Evolutionary conservation across 306 rosid genomes (phyloP).

Genomic region (Lablab purpureus): DNA sequence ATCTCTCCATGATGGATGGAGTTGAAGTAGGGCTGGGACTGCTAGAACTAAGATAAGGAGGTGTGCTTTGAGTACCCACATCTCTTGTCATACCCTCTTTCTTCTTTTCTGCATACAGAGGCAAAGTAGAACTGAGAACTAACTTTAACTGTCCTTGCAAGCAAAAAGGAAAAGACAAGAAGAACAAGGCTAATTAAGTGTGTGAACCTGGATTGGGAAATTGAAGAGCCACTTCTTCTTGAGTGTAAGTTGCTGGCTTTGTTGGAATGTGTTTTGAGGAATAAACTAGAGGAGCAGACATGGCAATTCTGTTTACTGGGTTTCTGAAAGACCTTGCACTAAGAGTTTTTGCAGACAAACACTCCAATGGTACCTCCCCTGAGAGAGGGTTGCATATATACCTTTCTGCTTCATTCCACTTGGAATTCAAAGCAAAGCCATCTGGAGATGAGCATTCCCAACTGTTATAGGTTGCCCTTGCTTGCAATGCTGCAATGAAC

Average conservation of each 20-base stretch:
- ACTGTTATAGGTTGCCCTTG: constrained; percentile 63
- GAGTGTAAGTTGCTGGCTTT: constrained; percentile 54
- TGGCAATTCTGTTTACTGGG: constrained; percentile 68
- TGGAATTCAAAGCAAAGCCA: constrained; percentile 87
- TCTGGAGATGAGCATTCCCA: constrained; percentile 91
- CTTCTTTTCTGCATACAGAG: constrained; percentile 60
- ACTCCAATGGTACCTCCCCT: constrained; percentile 93
- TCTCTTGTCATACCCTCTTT: constrained; percentile 76
- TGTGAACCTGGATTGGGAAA: constrained; percentile 71
- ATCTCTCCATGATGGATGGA: constrained; percentile 76
- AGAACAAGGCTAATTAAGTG: constrained; percentile 1
- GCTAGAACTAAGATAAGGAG: constrained; percentile 70
- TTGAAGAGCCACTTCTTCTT: constrained; percentile 55
- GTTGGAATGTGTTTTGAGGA: constrained; percentile 63
- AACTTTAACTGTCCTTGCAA: neutral
- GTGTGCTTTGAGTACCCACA: constrained; percentile 92
- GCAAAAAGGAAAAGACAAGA: neutral
- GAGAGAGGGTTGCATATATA: constrained; percentile 95
- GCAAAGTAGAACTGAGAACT: neutral
- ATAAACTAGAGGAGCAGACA: constrained; percentile 83
- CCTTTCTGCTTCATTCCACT: constrained; percentile 98
- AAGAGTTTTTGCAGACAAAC: constrained; percentile 92
- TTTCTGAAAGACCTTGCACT: constrained; percentile 88
- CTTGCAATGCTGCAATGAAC: constrained; percentile 80
- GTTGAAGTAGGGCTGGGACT: constrained; percentile 87